phyloP scores from a whole-genome alignment of 2,329 filamentous ascomycete species.

The Trichoderma sp. region DNA sequence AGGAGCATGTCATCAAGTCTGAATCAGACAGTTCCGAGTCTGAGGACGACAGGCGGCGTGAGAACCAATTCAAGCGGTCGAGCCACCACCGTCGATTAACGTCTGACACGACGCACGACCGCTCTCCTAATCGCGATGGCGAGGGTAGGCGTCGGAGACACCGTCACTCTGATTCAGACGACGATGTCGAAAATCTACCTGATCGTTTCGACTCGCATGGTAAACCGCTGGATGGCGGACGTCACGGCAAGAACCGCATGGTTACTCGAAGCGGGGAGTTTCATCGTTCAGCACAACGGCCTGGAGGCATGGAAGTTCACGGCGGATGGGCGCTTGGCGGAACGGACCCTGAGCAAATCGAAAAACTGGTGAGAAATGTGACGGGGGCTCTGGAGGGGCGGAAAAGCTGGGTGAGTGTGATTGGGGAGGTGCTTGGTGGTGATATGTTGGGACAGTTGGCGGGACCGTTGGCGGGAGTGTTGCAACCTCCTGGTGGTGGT shows the following conservation, averaged over 20 bases:
- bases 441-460: not conserved
- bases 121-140: slow-evolving; percentile 28
- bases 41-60: slow-evolving; percentile 24
- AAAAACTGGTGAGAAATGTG: slow-evolving; percentile 37
- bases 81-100: slow-evolving; percentile 30
- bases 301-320: slow-evolving; percentile 39
- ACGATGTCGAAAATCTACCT: slow-evolving; percentile 45
- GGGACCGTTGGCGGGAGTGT: slow-evolving; percentile 4
- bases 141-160: not conserved
- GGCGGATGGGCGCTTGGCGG: slow-evolving; percentile 50
- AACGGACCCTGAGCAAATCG: slow-evolving; percentile 45
- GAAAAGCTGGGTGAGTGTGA: slow-evolving; percentile 29
- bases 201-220: slow-evolving; percentile 51
- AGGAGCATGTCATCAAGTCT: slow-evolving; percentile 34
- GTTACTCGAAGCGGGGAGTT: slow-evolving; percentile 47
- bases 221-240: slow-evolving; percentile 38
- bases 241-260: slow-evolving; percentile 28
- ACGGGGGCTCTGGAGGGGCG: slow-evolving; percentile 34
- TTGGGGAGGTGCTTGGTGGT: slow-evolving; percentile 29
- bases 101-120: slow-evolving; percentile 40
- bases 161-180: slow-evolving; percentile 32
- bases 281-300: slow-evolving; percentile 37
- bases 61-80: slow-evolving; percentile 27
- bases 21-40: slow-evolving; percentile 25
- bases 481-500: not conserved